A percentile compares a stretch with the other conserved stretches of the same genome.
phyloP scores from a whole-genome alignment of 768 basidiomycete genomes.

The Leccinum subtestaceum region DNA sequence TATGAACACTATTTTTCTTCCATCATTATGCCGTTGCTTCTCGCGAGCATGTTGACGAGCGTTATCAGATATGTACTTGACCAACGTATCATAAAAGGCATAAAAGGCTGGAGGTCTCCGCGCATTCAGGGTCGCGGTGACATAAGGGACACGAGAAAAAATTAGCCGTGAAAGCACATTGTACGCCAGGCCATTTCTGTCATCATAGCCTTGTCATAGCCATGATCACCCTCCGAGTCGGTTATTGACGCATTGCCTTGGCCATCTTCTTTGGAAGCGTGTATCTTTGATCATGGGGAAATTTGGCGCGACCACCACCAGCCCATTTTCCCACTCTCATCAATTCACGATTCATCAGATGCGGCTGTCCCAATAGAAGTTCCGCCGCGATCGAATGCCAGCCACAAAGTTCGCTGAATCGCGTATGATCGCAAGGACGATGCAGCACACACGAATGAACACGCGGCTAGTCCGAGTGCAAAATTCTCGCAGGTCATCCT shows the following conservation, averaged over 20 bases:
- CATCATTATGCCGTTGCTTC: background rate
- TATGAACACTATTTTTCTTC: no score
- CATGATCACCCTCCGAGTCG: background rate
- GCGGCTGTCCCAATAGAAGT: background rate
- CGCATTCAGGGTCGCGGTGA: background rate
- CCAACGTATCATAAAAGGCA: background rate
- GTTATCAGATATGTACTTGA: background rate
- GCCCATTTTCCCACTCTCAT: background rate
- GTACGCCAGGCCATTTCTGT: background rate
- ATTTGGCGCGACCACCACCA: background rate
- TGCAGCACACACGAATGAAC: background rate
- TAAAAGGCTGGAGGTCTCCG: background rate
- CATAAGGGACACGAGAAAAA: no score
- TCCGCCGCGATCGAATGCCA: background rate
- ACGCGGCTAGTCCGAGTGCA: background rate
- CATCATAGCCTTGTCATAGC: background rate
- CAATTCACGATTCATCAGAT: background rate
- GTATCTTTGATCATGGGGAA: background rate
- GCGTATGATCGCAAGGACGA: background rate
- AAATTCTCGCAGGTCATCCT: background rate
- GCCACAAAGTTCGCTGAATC: background rate
- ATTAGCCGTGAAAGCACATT: background rate
- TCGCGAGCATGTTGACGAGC: no score
- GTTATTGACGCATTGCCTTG: background rate
- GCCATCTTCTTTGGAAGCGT: background rate